Evolutionary conservation across 257 asterid species (phyloP), one percentile per base, ranked within the genome.

Genomic region (Plectranthus barbatus): DNA sequence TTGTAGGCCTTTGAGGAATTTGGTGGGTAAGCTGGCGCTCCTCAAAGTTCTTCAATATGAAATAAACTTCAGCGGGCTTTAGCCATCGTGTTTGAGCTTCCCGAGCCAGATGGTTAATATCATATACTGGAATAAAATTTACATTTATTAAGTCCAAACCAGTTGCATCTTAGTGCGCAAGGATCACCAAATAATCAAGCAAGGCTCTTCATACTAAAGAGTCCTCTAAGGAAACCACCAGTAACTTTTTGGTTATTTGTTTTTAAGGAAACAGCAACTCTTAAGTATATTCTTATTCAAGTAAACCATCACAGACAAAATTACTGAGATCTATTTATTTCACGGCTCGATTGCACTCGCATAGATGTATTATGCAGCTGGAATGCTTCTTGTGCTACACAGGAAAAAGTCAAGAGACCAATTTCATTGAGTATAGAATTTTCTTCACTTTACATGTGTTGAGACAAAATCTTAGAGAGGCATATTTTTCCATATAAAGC

Each of bases 81-180:
- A 90, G 79, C 97, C 97, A 90, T 68, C 97, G 84, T 66, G 46
- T 53, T 72, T 76, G 90, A 74, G 97, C 96, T 74, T 90, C 97
- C 31, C 74, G 76, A 64, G 73, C 84, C 71, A 90, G 78, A 56
- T 83, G 79, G 63, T 66, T 64, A 56, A 83, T 74, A 63, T 79
- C 79, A 64, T 73, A 80, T 40, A 76, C 97, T 90, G 88, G 66
- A 74, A 72, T 48, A 33, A n/a, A 41, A 52, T 13, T 14, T 8
- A 58, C 24, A 39, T 15, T 41, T 34, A 40, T n/a, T 20, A 39
- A 29, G 12, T n/a, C n/a, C n/a, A n/a, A 36, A 39, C 14, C 26
- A 58, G 39, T 17, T 33, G 23, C 65, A 53, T 31, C 48, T 6
- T 24, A 57, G 42, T 21, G 59, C 19, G 45, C 15, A 59, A 41